These are phyloP conservation scores for Barbatosphaeria neglecta DNA, from an alignment of 495 filamentous ascomycete species.

Conservation along the genomic window DNA sequence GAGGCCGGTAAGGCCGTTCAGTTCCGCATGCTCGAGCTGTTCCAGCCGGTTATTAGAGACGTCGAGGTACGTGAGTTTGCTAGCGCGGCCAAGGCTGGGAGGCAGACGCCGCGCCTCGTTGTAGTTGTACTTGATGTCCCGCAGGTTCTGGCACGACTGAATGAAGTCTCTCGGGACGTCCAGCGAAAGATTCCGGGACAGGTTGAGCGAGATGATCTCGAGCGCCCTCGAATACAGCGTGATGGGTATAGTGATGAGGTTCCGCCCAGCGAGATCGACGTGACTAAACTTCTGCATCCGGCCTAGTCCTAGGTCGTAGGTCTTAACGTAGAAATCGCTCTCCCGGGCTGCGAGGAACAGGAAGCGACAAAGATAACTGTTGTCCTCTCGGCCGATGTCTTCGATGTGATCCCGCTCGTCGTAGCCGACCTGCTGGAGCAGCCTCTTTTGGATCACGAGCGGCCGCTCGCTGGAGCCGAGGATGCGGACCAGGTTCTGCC, in stretches of 20 bases:
- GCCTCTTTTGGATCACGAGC: constrained; percentile 80
- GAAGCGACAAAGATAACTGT: constrained; percentile 92
- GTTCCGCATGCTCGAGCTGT: constrained; percentile 69
- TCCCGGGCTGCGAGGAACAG: constrained; percentile 82
- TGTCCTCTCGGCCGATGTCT: constrained; percentile 94
- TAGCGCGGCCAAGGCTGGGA: constrained; percentile 70
- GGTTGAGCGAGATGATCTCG: constrained; percentile 89
- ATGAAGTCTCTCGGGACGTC: constrained; percentile 96
- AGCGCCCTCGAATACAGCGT: constrained; percentile 79
- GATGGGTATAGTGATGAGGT: constrained; percentile 90
- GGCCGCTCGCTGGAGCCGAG: constrained; percentile 69
- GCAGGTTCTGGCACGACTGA: constrained; percentile 76
- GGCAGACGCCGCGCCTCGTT: constrained; percentile 88
- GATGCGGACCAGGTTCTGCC: constrained; percentile 80
- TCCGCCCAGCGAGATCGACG: constrained; percentile 83
- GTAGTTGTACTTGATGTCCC: constrained; percentile 87
- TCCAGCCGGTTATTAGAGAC: constrained; percentile 90
- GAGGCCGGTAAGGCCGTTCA: constrained; percentile 51
- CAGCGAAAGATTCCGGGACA: constrained; percentile 82
- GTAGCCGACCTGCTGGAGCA: constrained; percentile 89
- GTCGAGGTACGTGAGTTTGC: constrained; percentile 74
- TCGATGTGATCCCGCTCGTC: constrained; percentile 78
- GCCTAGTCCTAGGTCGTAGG: constrained; percentile 62
- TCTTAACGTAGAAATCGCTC: constrained; percentile 52
- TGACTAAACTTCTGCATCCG: constrained; percentile 84